Base-by-base conservation (phyloP, 352 stramenopile genomes). In the Pythium oligandrum region DNA sequence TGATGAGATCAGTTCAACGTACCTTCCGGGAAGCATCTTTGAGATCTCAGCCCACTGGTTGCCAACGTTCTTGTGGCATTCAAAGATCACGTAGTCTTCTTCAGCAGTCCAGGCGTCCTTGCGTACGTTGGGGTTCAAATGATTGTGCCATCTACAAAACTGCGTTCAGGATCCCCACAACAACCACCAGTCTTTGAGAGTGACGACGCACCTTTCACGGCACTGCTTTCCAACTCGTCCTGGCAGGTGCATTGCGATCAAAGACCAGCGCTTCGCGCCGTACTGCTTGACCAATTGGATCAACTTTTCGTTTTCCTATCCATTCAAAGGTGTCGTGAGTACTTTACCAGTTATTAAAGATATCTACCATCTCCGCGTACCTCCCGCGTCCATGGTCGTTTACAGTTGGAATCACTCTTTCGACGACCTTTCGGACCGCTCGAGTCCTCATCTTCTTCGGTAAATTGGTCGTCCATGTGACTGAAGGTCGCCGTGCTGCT, bases 41-140 rank as follows among this genome's bases (percentile, higher is more conserved):
- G 86, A 89, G 54, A 97, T 96, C 65, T 96, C 84, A 1, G 87
- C 86, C 89, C 89, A 97, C 50, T 96, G 85, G 63, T 97, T 97
- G 36, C 89, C 89, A 35, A 96, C 75, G 40, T 95, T 95, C 69
- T 94, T 92, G 62, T 96, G 88, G 57, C 83, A 92, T 52, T 94
- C 78, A 51, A 95, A 90, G 50, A 97, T 95, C 32, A 95, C 78
- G 46, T 93, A 87, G 64, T 96, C 89, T 56, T 97, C 89, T 49
- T 97, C 87, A 1, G 79, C 71, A 0, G 83, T 96, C 87, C 84
- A 97, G 9, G 87, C 84, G 43, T 93, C 84, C 56, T 94, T 96
- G 50, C 88, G 82, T 6, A 97, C 83, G 30, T 75, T 83, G 8
- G 84, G 84, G 55, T 93, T 92, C 64, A 96, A 55, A 53, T 95